Evolutionary conservation across 345 rosid species (phyloP).

Genomic region (Erucastrum elatum): DNA sequence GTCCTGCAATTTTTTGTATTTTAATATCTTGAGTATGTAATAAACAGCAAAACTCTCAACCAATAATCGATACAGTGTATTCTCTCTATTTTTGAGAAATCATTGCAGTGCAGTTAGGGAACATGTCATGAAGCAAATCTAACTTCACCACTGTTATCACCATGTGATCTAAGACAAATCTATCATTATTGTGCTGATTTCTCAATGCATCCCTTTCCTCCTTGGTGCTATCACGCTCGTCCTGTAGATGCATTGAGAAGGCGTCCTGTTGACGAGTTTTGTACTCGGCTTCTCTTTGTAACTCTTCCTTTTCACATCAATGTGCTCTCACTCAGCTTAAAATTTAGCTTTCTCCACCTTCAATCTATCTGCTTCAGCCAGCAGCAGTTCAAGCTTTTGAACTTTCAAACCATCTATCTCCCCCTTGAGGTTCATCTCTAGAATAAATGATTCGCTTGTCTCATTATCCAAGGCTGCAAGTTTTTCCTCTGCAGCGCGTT

Average conservation of each 20-base stretch:
- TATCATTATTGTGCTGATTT: slow-evolving; percentile 61
- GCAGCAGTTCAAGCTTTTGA: slow-evolving; percentile 68
- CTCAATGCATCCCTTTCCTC: slow-evolving; percentile 68
- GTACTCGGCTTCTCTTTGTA: slow-evolving; percentile 57
- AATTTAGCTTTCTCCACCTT: slow-evolving; percentile 76
- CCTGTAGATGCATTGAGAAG: slow-evolving; percentile 65
- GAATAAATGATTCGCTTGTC: slow-evolving; percentile 60
- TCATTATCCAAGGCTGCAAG: slow-evolving; percentile 77
- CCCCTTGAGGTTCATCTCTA: slow-evolving; percentile 89
- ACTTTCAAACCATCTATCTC: slow-evolving; percentile 83
- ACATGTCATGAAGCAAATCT: no score
- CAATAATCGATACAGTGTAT: no score
- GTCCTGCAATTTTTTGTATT: no score
- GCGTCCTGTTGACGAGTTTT: slow-evolving; percentile 62
- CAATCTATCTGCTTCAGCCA: slow-evolving; percentile 77
- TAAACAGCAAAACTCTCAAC: no score
- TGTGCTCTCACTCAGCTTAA: slow-evolving; percentile 90
- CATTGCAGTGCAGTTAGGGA: no score
- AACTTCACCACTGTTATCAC: no score
- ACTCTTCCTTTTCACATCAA: slow-evolving; percentile 85
- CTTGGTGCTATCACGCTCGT: slow-evolving; percentile 72
- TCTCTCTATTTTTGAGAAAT: no score
- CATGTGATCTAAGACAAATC: no score
- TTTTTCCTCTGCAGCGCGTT: slow-evolving; percentile 62
- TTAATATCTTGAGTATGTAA: no score